These are phyloP conservation scores for Fusarium sp. DNA, from an alignment of 2,329 filamentous ascomycete genomes.

Conservation along the genomic window DNA sequence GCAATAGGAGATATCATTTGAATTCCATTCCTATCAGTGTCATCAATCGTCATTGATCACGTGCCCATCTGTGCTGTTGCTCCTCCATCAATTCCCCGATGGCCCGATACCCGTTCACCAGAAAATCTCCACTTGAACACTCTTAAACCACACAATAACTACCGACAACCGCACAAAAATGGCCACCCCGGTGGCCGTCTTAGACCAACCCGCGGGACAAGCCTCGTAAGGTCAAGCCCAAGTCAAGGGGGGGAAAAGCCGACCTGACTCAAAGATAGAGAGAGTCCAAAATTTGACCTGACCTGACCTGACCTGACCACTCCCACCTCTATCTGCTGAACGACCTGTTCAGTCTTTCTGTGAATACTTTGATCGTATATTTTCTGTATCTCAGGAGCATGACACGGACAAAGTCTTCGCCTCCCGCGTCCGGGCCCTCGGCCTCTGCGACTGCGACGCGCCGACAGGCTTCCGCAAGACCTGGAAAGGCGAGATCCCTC, in stretches of 20 bases:
- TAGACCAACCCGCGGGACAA: slow-evolving; percentile 14
- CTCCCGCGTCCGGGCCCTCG: slow-evolving; percentile 27
- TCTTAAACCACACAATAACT: slow-evolving; percentile 12
- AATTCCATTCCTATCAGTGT: background rate
- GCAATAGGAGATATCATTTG: background rate
- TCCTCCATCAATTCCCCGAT: slow-evolving; percentile 8
- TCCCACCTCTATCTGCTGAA: background rate
- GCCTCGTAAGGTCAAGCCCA: slow-evolving; percentile 9
- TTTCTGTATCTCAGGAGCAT: slow-evolving; percentile 1
- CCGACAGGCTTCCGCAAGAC: slow-evolving; percentile 29
- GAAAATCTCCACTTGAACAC: slow-evolving; percentile 9
- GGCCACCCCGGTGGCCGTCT: slow-evolving; percentile 41
- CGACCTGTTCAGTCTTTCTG: background rate
- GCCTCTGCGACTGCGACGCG: slow-evolving; percentile 38
- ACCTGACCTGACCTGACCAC: background rate
- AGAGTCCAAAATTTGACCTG: slow-evolving; percentile 4
- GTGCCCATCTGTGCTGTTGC: background rate
- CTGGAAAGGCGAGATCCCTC: slow-evolving; percentile 45
- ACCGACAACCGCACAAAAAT: slow-evolving; percentile 38
- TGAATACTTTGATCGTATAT: background rate
- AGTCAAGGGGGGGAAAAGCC: slow-evolving; percentile 3
- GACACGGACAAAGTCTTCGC: slow-evolving; percentile 25
- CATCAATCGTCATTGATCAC: background rate
- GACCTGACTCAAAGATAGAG: slow-evolving; percentile 2
- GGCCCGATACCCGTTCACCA: slow-evolving; percentile 29